Evolutionary conservation across 1,284 basidiomycete genomes (phyloP).

Genomic region (Cutaneotrichosporon dermatis): DNA sequence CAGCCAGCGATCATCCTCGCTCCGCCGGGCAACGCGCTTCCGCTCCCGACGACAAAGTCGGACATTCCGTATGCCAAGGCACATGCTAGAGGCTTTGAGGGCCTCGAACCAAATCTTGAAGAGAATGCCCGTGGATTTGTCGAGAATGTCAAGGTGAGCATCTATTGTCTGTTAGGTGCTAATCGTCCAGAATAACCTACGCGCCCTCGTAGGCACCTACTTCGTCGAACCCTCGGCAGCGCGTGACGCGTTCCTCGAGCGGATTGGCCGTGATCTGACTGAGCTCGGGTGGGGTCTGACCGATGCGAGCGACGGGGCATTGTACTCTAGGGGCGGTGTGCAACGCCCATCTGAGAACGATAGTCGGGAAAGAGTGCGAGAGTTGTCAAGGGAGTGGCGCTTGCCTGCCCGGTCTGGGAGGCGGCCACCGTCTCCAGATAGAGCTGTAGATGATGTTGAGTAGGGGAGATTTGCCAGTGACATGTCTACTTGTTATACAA

Average conservation of each 20-base stretch:
- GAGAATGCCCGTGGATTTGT: slow-evolving; percentile 38
- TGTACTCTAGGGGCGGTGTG: slow-evolving; percentile 7
- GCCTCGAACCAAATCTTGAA: slow-evolving; percentile 29
- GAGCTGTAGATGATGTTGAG: too few species aligned
- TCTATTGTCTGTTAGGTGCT: not conserved
- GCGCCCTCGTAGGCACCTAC: slow-evolving; percentile 31
- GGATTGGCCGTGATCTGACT: slow-evolving; percentile 36
- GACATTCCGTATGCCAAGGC: slow-evolving; percentile 13
- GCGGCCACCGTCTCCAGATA: too few species aligned
- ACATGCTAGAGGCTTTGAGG: slow-evolving; percentile 34
- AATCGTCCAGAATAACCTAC: slow-evolving; percentile 32
- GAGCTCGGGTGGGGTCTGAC: slow-evolving; percentile 38
- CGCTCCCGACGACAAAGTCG: slow-evolving; percentile 3
- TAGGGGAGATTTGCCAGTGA: too few species aligned
- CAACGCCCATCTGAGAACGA: not conserved
- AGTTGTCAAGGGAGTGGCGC: not conserved
- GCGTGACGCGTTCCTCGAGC: slow-evolving; percentile 41
- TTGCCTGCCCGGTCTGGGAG: too few species aligned
- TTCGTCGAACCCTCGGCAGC: slow-evolving; percentile 27
- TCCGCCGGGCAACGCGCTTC: not conserved
- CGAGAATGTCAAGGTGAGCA: slow-evolving; percentile 50
- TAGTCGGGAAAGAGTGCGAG: not conserved
- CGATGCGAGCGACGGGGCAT: slow-evolving; percentile 32
- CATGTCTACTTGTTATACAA: too few species aligned
- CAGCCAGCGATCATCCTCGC: slow-evolving; percentile 9